Evolutionary conservation across 805 yeast species (phyloP), one percentile per base, ranked within the genome.

Genomic region (Metschnikowia kunwiensis): DNA sequence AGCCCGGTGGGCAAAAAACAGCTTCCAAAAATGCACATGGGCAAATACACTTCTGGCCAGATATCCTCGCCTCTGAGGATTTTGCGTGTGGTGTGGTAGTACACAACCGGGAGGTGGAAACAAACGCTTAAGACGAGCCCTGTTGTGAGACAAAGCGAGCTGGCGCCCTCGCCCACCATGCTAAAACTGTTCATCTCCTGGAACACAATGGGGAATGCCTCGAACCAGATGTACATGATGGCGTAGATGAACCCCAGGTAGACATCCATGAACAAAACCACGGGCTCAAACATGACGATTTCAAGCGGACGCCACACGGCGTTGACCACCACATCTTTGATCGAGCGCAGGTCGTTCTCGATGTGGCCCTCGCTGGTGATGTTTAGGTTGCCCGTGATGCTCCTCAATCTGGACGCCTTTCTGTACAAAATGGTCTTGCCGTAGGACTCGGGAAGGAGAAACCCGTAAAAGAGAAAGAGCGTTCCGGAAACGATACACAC

Each of bases 171-270:
- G 11, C 36, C 38, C 15, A 42, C 28, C 29, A 35, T 24, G 11
- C 37, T 35, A 29, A 42, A 38, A 22, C 27, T 17, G 24, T 42
- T 31, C 33, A 34, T 30, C 15, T 38, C 42, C 22, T 24, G 13
- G 27, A 42, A 44, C 15, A 44, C 42, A 11, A 44, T 42, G 18
- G 46, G 46, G 31, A 44, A 44, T 2, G 46, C 41, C 31, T 44
- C 49, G 32, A 44, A 42, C 43, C 43, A 44, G 29, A 38, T 27
- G 38, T 42, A 44, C 42, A 36, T 36, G 27, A 44, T 31, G 20
- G 42, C 24, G 33, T 42, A 44, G 9, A 41, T 26, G 21, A 44
- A 24, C 10, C 43, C 46, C 31, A 44, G 29, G 31, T 44, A 44
- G 16, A 44, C 9, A 32, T 38, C 32, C 38, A 44, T 38, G 30